Conservation (phyloP, 257 asterid genomes). For the Misopates orontium region DNA sequence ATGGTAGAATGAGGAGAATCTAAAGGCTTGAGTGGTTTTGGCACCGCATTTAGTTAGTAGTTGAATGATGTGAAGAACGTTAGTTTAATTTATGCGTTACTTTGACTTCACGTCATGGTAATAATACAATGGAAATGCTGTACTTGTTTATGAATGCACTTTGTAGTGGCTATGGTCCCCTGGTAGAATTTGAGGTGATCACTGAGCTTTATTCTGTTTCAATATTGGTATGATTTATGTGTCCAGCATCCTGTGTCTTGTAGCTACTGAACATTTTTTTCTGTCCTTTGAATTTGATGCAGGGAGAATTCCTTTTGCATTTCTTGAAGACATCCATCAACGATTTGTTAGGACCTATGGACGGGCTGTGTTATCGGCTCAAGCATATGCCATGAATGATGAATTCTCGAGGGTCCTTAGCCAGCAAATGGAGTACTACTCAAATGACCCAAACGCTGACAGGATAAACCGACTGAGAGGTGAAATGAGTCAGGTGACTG, state of each 20-base stretch:
- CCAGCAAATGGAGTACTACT: constrained; percentile 93
- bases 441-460: constrained; percentile 98
- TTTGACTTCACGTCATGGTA: no score
- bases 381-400: constrained; percentile 97
- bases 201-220: constrained; percentile 1
- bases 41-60: no score
- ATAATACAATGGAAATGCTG: no score
- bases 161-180: no score
- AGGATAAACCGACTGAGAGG: constrained; percentile 89
- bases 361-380: constrained; percentile 92
- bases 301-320: constrained; percentile 98
- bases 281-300: constrained; percentile 22
- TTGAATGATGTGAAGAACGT: no score
- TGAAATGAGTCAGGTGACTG: constrained; percentile 96
- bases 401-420: constrained; percentile 93
- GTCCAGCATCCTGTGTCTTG: constrained; percentile 17
- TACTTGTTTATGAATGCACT: no score
- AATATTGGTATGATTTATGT: constrained; percentile 6
- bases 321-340: constrained; percentile 96
- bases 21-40: no score
- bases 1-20: no score
- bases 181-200: background rate
- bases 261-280: background rate
- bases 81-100: no score
- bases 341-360: constrained; percentile 94